A percentile compares a stretch with the other conserved stretches of the same genome.
phyloP scores from a whole-genome alignment of 495 filamentous ascomycete genomes.

The Pyrenopolyporus hunteri region DNA sequence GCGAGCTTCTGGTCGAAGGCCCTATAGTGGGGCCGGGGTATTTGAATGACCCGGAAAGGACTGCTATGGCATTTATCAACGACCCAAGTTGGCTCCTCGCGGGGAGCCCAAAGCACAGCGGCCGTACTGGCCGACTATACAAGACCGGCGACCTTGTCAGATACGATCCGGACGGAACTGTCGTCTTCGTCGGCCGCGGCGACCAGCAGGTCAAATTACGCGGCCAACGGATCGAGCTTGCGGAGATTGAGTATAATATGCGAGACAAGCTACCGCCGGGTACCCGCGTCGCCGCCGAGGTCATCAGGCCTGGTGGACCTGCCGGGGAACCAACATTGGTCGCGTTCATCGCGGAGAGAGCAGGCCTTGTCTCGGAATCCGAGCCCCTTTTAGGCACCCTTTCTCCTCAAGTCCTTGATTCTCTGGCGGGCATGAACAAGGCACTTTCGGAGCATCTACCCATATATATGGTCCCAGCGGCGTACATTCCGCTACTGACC shows the following conservation, averaged over 20 bases:
- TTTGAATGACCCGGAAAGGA: slow-evolving; percentile 53
- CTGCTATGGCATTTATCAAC: slow-evolving; percentile 54
- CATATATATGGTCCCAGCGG: slow-evolving; percentile 65
- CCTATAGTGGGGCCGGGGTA: slow-evolving; percentile 60
- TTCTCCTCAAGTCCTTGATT: slow-evolving; percentile 39
- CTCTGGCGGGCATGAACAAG: slow-evolving; percentile 38
- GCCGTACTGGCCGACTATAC: slow-evolving; percentile 63
- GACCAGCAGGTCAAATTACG: slow-evolving; percentile 71
- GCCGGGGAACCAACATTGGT: slow-evolving; percentile 48
- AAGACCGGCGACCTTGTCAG: slow-evolving; percentile 71
- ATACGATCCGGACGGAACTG: slow-evolving; percentile 62
- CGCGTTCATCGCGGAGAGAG: slow-evolving; percentile 45
- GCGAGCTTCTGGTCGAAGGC: slow-evolving; percentile 69
- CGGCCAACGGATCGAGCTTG: slow-evolving; percentile 69
- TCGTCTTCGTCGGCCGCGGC: slow-evolving; percentile 67
- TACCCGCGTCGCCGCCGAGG: slow-evolving; percentile 49
- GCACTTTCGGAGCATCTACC: slow-evolving; percentile 50
- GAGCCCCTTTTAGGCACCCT: slow-evolving; percentile 35
- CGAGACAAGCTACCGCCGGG: slow-evolving; percentile 43
- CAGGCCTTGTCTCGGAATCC: slow-evolving; percentile 28
- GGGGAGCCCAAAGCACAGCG: slow-evolving; percentile 45
- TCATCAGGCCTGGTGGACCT: slow-evolving; percentile 49
- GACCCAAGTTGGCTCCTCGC: slow-evolving; percentile 56
- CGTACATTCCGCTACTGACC: slow-evolving; percentile 62
- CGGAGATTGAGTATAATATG: slow-evolving; percentile 68